Evolutionary conservation across 2,329 filamentous ascomycete species (phyloP), one percentile per base, ranked within the genome.

Genomic region (Stagonosporopsis rhizophila): DNA sequence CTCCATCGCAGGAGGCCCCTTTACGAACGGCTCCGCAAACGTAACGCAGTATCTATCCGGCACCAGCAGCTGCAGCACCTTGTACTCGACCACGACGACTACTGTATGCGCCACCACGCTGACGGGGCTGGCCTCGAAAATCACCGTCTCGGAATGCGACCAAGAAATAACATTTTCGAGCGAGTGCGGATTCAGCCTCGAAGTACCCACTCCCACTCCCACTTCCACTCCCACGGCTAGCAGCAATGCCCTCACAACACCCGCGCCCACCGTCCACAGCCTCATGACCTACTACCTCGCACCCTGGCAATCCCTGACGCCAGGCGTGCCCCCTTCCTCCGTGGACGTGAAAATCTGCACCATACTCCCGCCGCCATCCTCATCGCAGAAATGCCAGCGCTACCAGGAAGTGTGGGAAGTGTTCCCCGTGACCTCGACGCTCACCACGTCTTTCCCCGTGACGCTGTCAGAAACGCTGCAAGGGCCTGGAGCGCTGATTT

Each of bases 101-200:
- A 78, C 75, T 53, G 70, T 81, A 19, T 81, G 79, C 68, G 75
- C 76, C 1, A 81, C 79, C 0, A 77, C 73, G 0, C 68, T 81
- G 27, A 78, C 70, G 2, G 77, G 75, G 1, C 66, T 81, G 3
- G 76, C 72, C 1, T 72, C 73, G 6, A 74, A 73, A 40, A 71
- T 79, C 53, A 76, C 75, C 0, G 70, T 81, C 46, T 73, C 77
- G 14, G 67, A 75, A 6, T 81, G 79, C 59, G 68, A 69, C 22
- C 78, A 81, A 51, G 72, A 80, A 19, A 70, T 81, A 44, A 80
- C 79, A 4, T 81, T 80, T 60, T 80, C 78, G 2, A 80, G 73
- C 45, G 73, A 79, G 41, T 77, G 75, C 44, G 78, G 77, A n/a
- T 78, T 75, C 61, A 70, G 70, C 1, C 59, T 80, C n/a, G 72